phyloP scores from a whole-genome alignment of 352 stramenopile genomes.

The Phytopythium oedochilum region DNA sequence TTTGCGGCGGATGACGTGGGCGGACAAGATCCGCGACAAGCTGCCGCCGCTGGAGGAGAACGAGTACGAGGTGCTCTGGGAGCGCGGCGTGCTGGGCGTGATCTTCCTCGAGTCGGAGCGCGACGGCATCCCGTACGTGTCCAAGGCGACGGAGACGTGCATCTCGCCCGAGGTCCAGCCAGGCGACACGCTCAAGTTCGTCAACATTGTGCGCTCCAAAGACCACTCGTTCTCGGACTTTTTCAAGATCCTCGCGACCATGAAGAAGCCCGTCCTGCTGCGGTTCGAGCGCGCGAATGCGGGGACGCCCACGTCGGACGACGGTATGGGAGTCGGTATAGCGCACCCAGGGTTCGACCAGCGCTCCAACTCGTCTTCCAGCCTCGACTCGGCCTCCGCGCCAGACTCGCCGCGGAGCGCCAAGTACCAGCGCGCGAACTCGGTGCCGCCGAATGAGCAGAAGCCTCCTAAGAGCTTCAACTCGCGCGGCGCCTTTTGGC shows the following conservation, averaged over 20 bases:
- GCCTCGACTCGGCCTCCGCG: conserved; percentile 9
- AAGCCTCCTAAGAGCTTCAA: conserved; percentile 26
- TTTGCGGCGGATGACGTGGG: conserved; percentile 49
- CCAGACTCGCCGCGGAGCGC: conserved; percentile 11
- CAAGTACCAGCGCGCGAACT: conserved; percentile 56
- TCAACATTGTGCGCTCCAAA: conserved; percentile 82
- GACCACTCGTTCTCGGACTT: conserved; percentile 88
- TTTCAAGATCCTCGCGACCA: conserved; percentile 87
- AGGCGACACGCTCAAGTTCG: conserved; percentile 79
- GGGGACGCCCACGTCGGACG: conserved; percentile 44
- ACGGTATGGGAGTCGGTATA: conserved; percentile 16
- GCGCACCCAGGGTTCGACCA: conserved; percentile 36
- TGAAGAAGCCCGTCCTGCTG: conserved; percentile 86
- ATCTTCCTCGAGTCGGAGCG: conserved; percentile 87
- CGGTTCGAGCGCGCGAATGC: conserved; percentile 66
- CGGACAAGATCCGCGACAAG: conserved; percentile 78
- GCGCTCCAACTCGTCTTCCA: conserved; percentile 35
- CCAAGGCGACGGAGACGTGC: conserved; percentile 83
- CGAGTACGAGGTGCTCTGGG: conserved; percentile 87
- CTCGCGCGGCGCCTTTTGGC: conserved; percentile 57
- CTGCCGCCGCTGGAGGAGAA: conserved; percentile 65
- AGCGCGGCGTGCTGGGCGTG: conserved; percentile 79
- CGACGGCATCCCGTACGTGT: conserved; percentile 82
- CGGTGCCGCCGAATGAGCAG: conserved; percentile 47
- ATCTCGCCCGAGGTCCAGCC: conserved; percentile 66